Evolutionary conservation across 1,284 basidiomycete species (phyloP).

Genomic region (Cryptococcus jaspeensis): DNA sequence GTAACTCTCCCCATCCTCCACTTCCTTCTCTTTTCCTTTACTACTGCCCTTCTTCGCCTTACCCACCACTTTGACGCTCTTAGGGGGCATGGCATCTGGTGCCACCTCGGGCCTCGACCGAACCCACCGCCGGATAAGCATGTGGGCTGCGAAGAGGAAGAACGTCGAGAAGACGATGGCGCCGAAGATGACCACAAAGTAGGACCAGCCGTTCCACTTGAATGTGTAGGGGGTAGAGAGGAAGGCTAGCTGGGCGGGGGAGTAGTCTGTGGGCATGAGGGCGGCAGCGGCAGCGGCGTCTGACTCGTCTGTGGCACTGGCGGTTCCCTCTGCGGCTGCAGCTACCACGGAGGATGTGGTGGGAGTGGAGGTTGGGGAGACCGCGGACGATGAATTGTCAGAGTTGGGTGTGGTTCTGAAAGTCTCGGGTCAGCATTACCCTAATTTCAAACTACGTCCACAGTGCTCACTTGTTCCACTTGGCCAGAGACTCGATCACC

Average conservation of each 20-base stretch:
- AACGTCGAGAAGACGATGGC: slow-evolving; percentile 6
- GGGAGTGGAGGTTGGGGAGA: background rate
- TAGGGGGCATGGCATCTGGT: too few species aligned
- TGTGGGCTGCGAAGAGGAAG: slow-evolving; percentile 1
- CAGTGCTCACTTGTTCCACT: too few species aligned
- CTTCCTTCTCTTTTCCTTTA: background rate
- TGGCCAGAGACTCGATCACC: slow-evolving; percentile 10
- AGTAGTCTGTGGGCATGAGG: slow-evolving; percentile 8
- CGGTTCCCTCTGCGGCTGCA: background rate
- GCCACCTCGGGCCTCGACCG: background rate
- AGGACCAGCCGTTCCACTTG: slow-evolving; percentile 25
- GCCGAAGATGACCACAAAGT: slow-evolving; percentile 29
- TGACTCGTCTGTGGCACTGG: slow-evolving; percentile 1
- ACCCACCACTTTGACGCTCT: background rate
- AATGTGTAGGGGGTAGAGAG: slow-evolving; percentile 18
- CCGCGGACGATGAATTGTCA: background rate
- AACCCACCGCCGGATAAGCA: background rate
- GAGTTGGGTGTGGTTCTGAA: too few species aligned
- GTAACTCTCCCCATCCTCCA: slow-evolving; percentile 6
- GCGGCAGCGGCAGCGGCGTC: slow-evolving; percentile 11
- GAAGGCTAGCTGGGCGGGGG: slow-evolving; percentile 16
- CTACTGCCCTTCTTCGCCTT: background rate
- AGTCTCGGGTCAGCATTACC: too few species aligned
- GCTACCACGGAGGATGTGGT: background rate
- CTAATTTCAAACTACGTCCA: too few species aligned